phyloP scores from a whole-genome alignment of 805 yeast genomes.

The Wickerhamiella vanderwaltii region DNA sequence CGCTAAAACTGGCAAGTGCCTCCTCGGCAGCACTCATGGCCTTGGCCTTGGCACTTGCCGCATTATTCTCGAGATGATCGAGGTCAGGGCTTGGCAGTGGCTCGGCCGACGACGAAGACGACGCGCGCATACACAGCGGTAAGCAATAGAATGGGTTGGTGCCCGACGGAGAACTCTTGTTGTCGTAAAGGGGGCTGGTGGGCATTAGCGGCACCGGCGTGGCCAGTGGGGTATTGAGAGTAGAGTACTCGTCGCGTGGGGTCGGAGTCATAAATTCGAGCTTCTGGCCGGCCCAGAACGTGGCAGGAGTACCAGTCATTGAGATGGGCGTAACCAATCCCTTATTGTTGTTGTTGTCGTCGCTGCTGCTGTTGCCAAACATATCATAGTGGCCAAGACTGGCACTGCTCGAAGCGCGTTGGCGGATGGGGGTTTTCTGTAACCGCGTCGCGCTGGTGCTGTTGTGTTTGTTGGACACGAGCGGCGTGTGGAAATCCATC shows the following conservation, averaged over 20 bases:
- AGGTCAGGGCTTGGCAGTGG: conserved; percentile 3
- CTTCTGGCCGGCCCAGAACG: conserved; percentile 10
- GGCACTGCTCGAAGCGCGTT: conserved; percentile 9
- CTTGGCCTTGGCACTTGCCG: conserved; percentile 10
- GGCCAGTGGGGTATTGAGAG: conserved; percentile 13
- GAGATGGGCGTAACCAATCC: conserved; percentile 13
- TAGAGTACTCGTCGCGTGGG: conserved; percentile 3
- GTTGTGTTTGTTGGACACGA: neutral
- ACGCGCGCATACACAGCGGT: conserved; percentile 5
- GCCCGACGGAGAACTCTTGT: conserved; percentile 4
- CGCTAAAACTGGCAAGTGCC: conserved; percentile 13
- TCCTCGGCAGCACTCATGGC: conserved; percentile 12
- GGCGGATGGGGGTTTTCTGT: conserved; percentile 10
- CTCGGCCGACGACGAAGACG: neutral
- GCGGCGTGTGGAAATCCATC: conserved; percentile 2
- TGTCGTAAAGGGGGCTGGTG: conserved; percentile 4
- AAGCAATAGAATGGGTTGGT: conserved; percentile 29
- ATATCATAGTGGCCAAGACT: neutral
- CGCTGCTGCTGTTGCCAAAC: neutral
- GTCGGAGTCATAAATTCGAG: conserved; percentile 13
- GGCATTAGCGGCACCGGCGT: conserved; percentile 13
- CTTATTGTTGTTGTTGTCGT: conserved; percentile 1
- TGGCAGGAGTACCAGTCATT: conserved; percentile 9
- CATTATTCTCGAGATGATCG: neutral
- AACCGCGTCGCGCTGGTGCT: neutral